phyloP scores from a whole-genome alignment of 805 yeast genomes.

The Trichomonascus vanleenenianus region DNA sequence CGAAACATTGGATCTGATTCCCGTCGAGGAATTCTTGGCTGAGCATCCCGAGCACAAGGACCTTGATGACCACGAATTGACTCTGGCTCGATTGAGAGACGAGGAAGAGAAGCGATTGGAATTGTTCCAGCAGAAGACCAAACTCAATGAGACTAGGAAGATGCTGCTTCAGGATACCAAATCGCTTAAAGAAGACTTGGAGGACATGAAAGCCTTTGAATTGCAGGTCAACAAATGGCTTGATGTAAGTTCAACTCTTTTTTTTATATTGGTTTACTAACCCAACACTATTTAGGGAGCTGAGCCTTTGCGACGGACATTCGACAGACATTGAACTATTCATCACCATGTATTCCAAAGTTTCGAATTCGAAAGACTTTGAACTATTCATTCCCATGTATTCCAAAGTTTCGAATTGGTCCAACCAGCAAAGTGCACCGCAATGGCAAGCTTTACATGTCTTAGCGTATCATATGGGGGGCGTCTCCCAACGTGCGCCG shows the following conservation, averaged over 20 bases:
- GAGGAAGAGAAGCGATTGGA: conserved; percentile 20
- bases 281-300: neutral
- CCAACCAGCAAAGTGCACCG: too few relatives aligned
- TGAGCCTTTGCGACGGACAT: conserved; percentile 1
- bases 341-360: neutral
- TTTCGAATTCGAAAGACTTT: neutral
- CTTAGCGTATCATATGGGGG: too few relatives aligned
- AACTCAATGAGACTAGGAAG: conserved; percentile 12
- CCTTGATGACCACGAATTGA: conserved; percentile 13
- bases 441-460: too few relatives aligned
- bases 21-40: conserved; percentile 15
- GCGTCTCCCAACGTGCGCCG: too few relatives aligned
- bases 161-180: conserved; percentile 10
- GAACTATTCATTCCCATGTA: neutral
- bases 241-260: conserved; percentile 1
- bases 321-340: neutral
- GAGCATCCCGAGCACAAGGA: conserved; percentile 15
- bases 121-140: conserved; percentile 16
- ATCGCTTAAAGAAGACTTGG: conserved; percentile 15
- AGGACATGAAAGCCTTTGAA: conserved; percentile 9
- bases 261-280: too few relatives aligned
- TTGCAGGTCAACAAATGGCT: conserved; percentile 6
- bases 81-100: conserved; percentile 20
- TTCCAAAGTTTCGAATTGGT: too few relatives aligned
- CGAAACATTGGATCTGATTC: conserved; percentile 16